Conservation (phyloP, 768 basidiomycete species). For the Boletus sp. region DNA sequence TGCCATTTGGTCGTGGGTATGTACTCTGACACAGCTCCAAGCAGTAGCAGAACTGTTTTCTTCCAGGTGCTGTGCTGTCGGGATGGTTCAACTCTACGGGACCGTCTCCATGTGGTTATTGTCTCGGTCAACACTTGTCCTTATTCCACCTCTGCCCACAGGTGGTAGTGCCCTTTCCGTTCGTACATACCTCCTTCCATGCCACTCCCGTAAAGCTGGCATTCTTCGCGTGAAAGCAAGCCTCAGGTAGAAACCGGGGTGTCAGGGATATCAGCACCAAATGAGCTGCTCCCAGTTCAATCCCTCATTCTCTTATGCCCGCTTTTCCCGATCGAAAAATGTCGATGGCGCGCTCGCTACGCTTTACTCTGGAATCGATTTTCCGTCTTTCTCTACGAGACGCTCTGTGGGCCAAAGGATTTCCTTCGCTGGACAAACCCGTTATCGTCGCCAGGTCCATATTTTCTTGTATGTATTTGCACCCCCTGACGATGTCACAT, state of each 20-base stretch:
- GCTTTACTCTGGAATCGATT: not conserved
- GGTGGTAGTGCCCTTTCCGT: not conserved
- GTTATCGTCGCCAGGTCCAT: not conserved
- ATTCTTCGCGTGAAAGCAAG: too few relatives aligned
- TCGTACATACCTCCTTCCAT: too few relatives aligned
- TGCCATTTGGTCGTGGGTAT: not conserved
- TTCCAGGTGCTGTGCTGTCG: not conserved
- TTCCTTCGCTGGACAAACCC: not conserved
- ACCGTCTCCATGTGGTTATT: not conserved
- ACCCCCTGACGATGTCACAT: not conserved
- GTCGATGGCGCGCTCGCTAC: not conserved
- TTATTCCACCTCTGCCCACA: not conserved
- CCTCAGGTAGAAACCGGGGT: too few relatives aligned
- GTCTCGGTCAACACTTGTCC: not conserved
- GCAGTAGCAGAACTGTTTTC: not conserved
- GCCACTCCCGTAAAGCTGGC: too few relatives aligned
- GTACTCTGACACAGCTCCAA: not conserved
- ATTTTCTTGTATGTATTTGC: not conserved
- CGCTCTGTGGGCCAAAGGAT: not conserved
- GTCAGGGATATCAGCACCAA: too few relatives aligned
- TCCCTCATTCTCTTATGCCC: too few relatives aligned
- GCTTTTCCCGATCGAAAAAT: too few relatives aligned
- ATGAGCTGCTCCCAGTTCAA: too few relatives aligned
- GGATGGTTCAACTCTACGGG: not conserved
- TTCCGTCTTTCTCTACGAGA: not conserved